Base-by-base conservation (phyloP, 192 early-diverging fungal genomes). In the Linnemannia exigua region DNA sequence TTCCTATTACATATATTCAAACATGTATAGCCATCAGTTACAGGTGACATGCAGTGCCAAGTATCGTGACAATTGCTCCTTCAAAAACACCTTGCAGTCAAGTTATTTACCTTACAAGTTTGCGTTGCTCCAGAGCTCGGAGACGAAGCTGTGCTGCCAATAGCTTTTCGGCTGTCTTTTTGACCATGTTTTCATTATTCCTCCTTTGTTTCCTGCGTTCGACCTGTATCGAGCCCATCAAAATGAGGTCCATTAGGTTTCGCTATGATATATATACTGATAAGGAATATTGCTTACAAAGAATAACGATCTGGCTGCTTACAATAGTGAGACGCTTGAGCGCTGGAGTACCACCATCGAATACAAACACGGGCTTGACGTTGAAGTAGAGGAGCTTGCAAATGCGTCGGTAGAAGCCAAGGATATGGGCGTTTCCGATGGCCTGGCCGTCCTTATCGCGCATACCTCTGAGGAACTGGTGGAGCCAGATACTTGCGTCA, bases 401-500 rank as follows among this genome's bases (percentile, higher is more conserved):
- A 41, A 99, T 95, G 41, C 99, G 91, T 8, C 96, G 90, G 79
- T 97, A 97, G 90, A 99, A 99, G 8, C 99, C 99, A 20, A 97
- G 82, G 8, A 99, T 89, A 80, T 99, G 98, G 0, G 96, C 97
- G 76, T 96, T 95, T 31, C 89, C 89, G 28, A 99, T 51, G 25
- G 91, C 90, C 76, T 97, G 92, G 3, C 99, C 99, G 33, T 97
- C 93, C 37, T 91, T 91, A 88, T 98, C 97, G 35, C 94, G 93
- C 94, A 99, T 97, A 6, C 98, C 97, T 76, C 96, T 96, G 46
- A 98, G 77, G 77, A 99, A 98, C 91, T 99, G 99, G 84, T 99
- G 93, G 38, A 99, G 91, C 99, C 99, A 99, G 68, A 99, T 99
- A 70, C 94, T 95, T 22, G 98, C 99, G 89, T 99, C 98, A 33